phyloP scores from a whole-genome alignment of 768 basidiomycete genomes.

The Candolleomyces aberdarensis region DNA sequence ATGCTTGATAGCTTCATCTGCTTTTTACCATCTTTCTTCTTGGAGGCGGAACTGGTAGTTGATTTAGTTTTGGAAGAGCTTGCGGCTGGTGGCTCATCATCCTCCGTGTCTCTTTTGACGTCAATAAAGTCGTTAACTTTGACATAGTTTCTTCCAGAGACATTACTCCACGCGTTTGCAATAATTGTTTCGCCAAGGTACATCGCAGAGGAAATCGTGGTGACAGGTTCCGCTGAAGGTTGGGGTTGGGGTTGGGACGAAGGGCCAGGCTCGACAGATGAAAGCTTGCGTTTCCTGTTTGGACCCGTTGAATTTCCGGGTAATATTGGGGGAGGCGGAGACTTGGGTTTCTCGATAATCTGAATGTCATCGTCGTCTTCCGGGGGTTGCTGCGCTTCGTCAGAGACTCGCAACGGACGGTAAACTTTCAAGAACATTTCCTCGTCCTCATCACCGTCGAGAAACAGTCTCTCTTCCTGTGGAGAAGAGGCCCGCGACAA shows the following conservation, averaged over 20 bases:
- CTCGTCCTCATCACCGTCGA: slow-evolving; percentile 31
- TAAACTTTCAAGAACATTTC: slow-evolving; percentile 3
- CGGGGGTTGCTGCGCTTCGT: slow-evolving; percentile 19
- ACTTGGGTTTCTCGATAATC: slow-evolving; percentile 6
- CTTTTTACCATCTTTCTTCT: slow-evolving; percentile 50
- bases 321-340: neutral
- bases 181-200: slow-evolving; percentile 71
- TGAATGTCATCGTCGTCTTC: slow-evolving; percentile 36
- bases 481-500: slow-evolving; percentile 21
- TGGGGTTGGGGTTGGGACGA: slow-evolving; percentile 12
- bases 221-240: slow-evolving; percentile 6
- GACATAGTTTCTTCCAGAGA: slow-evolving; percentile 68
- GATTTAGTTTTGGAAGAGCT: slow-evolving; percentile 9
- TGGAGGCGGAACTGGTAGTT: slow-evolving; percentile 11
- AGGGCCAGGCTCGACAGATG: slow-evolving; percentile 14
- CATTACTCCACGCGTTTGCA: slow-evolving; percentile 77
- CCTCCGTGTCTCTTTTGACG: slow-evolving; percentile 52
- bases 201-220: slow-evolving; percentile 22
- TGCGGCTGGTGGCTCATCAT: slow-evolving; percentile 30
- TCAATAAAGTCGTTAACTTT: slow-evolving; percentile 57
- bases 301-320: neutral
- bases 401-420: slow-evolving; percentile 11
- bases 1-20: slow-evolving; percentile 65
- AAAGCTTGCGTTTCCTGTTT: slow-evolving; percentile 42
- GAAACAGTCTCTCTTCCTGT: slow-evolving; percentile 25